Evolutionary conservation across 352 stramenopile genomes (phyloP).

Genomic region (Globisporangium apiculatum): DNA sequence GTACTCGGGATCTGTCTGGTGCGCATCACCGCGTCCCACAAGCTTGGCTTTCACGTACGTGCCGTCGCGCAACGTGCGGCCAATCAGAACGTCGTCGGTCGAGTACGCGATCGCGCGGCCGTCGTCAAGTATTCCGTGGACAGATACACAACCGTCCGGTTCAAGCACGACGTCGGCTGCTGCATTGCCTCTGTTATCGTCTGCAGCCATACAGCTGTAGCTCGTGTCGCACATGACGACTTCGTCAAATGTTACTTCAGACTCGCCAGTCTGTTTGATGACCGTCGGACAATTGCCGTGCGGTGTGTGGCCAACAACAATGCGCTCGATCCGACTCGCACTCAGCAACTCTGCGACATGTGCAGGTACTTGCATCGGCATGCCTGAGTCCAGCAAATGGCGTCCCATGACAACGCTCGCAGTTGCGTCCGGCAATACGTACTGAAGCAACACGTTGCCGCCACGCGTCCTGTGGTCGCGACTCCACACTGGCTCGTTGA

Average conservation of each 20-base stretch:
- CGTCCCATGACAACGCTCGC: conserved; percentile 72
- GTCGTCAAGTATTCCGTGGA: conserved; percentile 55
- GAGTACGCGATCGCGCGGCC: conserved; percentile 34
- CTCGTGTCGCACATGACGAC: conserved; percentile 92
- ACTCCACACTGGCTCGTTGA: conserved; percentile 71
- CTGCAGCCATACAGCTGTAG: conserved; percentile 72
- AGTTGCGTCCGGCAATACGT: conserved; percentile 50
- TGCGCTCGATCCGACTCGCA: conserved; percentile 66
- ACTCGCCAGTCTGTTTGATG: conserved; percentile 33
- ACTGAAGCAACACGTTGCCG: conserved; percentile 62
- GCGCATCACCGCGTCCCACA: conserved; percentile 10
- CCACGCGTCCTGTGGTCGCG: conserved; percentile 41
- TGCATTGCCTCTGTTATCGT: conserved; percentile 76
- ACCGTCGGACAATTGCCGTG: conserved; percentile 89
- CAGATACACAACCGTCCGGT: conserved; percentile 29
- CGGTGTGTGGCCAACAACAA: conserved; percentile 91
- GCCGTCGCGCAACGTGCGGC: conserved; percentile 38
- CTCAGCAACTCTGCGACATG: conserved; percentile 44
- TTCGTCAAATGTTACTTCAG: conserved; percentile 36
- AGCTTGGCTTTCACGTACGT: conserved; percentile 64
- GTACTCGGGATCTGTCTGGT: conserved; percentile 26
- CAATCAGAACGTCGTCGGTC: conserved; percentile 34
- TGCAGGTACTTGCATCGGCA: conserved; percentile 46
- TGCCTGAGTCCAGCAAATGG: conserved; percentile 66
- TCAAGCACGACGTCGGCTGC: conserved; percentile 74